Base-by-base conservation (phyloP, 2,329 filamentous ascomycete genomes). In the Talaromyces albobiverticillius region DNA sequence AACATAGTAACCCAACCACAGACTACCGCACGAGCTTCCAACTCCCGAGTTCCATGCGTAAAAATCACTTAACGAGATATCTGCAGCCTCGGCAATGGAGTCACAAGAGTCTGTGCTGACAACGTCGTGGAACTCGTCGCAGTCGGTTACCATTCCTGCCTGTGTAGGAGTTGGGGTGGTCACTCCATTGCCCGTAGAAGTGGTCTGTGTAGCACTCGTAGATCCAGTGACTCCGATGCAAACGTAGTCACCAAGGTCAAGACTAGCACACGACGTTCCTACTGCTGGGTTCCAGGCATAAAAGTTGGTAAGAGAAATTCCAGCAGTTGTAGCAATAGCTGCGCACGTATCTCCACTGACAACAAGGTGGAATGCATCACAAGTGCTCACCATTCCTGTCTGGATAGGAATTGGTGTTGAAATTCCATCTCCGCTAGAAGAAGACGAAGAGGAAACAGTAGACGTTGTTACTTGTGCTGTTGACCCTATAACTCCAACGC, bases 101-200 rank as follows among this genome's bases (percentile, higher is more conserved):
- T 13, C 45, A 34, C 45, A 47, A 2, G 25, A n/a, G 45, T 47
- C 45, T 6, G 11, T 22, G 32, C 22, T 31, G 10, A 31, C 25
- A 10, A 47, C 45, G 10, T 13, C 9, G 26, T 47, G 29, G 45
- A 47, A 47, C 18, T 32, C 29, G 20, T 29, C 29, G 26, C 45
- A 47, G 45, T 47, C 26, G 25, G 22, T 34, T 11, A 34, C 45
- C 45, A 47, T 47, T 13, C 45, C 45, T n/a, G 45, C 13, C 45
- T 47, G 25, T 11, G 10, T 16, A 16, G 45, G 45, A 13, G 45
- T 32, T 20, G 45, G 45, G 18, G 45, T 47, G 14, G 45, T 11
- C 9, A 47, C 13, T 6, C 38, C 38, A 23, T 41, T 34, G 25
- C 25, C 25, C 31, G 31, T 13, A 13, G 31, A 14, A 13, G 31